Evolutionary conservation across 192 early-diverging fungal species (phyloP), one percentile per base, ranked within the genome.

Genomic region (Entomortierella lignicola): DNA sequence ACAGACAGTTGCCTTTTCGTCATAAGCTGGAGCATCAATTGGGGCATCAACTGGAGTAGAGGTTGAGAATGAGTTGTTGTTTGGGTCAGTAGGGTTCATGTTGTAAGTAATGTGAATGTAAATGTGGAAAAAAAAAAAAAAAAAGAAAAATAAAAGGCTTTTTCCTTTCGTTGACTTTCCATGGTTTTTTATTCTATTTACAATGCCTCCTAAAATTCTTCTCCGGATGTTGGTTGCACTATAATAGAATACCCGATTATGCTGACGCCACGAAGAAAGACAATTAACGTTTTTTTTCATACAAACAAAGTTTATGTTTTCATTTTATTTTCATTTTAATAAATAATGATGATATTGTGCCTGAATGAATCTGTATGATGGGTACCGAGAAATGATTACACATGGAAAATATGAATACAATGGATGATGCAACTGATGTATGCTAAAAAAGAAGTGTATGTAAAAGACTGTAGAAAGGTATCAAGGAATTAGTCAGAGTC

Each of bases 1-100:
- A 58, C 62, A 79, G 31, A 79, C 68, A 7, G 75, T 79, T 4
- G 75, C 58, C 12, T 51, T 26, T 32, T 79, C 75, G 57, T 79
- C 68, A 51, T 53, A 63, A 7, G 37, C 31, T 3, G 52, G 52
- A 26, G 52, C 52, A n/a, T n/a, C n/a, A n/a, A n/a, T n/a, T n/a
- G n/a, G n/a, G n/a, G n/a, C 68, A 51, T 53, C 52, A 7, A n/a
- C 31, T 3, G 52, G 52, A 26, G 52, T 23, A 2, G 21, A 10
- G 8, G 25, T 3, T 54, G 52, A 15, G 6, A 7, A 25, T 27
- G 52, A 2, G 25, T 8, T 7, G 25, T 27, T 2, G 6, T 8
- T 10, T 54, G 52, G 18, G 6, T 4, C 13, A 20, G 30, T 1
- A 17, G 8, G 8, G 20, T n/a, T 7, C 17, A 20, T 32, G 31